Evolutionary conservation across 345 rosid genomes (phyloP).

Genomic region (Excoecaria agallocha): DNA sequence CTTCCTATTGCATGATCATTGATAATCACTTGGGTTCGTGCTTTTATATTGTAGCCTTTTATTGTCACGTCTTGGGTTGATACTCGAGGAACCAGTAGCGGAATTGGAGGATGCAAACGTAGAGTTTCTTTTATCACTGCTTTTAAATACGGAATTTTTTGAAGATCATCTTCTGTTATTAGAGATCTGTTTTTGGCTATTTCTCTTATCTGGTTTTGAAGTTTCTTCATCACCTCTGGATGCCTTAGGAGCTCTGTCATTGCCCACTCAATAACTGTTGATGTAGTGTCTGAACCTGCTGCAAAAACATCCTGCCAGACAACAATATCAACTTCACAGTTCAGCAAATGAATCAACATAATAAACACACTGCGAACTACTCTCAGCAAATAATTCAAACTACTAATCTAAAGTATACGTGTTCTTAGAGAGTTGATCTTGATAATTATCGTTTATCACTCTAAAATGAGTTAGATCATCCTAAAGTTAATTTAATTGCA

Average conservation of each 20-base stretch:
- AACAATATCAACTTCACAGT: too few species aligned
- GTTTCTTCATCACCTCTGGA: constrained; percentile 26
- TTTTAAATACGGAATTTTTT: constrained; percentile 25
- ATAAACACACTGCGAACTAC: too few species aligned
- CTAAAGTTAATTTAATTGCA: too few species aligned
- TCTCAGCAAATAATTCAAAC: too few species aligned
- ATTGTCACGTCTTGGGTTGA: constrained; percentile 27
- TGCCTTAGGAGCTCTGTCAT: constrained; percentile 42
- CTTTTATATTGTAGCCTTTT: constrained; percentile 26
- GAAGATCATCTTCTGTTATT: constrained; percentile 17
- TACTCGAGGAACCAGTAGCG: constrained; percentile 29
- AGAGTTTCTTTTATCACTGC: constrained; percentile 45
- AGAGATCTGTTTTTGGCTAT: not conserved
- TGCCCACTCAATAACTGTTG: constrained; percentile 38
- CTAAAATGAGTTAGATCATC: too few species aligned
- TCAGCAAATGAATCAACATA: too few species aligned
- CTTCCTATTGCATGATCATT: constrained; percentile 41
- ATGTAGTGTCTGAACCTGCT: constrained; percentile 38
- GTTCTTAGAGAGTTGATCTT: too few species aligned
- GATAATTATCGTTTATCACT: too few species aligned
- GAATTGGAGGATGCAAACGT: constrained; percentile 40
- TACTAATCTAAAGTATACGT: too few species aligned
- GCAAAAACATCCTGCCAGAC: not conserved
- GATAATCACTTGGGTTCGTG: constrained; percentile 24
- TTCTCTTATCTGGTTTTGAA: constrained; percentile 23